Evolutionary conservation across 129 eudicot species (phyloP).

Genomic region (Flaveria sonorensis): DNA sequence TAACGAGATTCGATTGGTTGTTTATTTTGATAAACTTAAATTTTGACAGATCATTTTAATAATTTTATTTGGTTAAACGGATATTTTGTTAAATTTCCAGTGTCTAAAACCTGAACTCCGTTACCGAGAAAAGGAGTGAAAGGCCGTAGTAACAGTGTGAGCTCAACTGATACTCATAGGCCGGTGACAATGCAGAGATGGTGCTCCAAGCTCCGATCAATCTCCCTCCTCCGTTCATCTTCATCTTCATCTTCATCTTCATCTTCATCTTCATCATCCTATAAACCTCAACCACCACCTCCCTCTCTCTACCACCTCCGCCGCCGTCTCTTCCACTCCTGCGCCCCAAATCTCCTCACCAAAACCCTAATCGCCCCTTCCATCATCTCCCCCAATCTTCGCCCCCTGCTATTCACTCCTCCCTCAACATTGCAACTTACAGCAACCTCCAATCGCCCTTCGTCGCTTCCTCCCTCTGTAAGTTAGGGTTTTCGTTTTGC

Average conservation of each 20-base stretch:
- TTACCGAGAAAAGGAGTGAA: too few species aligned
- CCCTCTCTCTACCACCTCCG: slow-evolving; percentile 41
- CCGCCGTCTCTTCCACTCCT: slow-evolving; percentile 34
- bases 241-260: slow-evolving; percentile 19
- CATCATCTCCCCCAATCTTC: slow-evolving; percentile 37
- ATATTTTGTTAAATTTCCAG: too few species aligned
- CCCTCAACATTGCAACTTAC: slow-evolving; percentile 23
- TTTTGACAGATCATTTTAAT: too few species aligned
- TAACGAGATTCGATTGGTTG: too few species aligned
- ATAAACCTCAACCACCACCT: slow-evolving; percentile 23
- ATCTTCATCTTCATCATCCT: slow-evolving; percentile 14
- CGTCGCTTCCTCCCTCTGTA: slow-evolving; percentile 46
- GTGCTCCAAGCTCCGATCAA: slow-evolving; percentile 67
- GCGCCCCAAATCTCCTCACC: slow-evolving; percentile 42
- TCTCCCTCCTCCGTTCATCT: slow-evolving; percentile 42
- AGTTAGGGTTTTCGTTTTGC: slow-evolving; percentile 22
- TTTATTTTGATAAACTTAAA: too few species aligned
- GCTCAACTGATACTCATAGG: neutral
- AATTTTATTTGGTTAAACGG: too few species aligned
- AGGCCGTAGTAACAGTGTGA: neutral
- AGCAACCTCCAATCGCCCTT: slow-evolving; percentile 18
- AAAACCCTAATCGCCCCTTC: slow-evolving; percentile 31
- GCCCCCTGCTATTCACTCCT: slow-evolving; percentile 39
- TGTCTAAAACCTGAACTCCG: slow-evolving; percentile 6
- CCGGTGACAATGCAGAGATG: slow-evolving; percentile 58